phyloP scores from a whole-genome alignment of 2,329 filamentous ascomycete species.

The Helotiales sp. region DNA sequence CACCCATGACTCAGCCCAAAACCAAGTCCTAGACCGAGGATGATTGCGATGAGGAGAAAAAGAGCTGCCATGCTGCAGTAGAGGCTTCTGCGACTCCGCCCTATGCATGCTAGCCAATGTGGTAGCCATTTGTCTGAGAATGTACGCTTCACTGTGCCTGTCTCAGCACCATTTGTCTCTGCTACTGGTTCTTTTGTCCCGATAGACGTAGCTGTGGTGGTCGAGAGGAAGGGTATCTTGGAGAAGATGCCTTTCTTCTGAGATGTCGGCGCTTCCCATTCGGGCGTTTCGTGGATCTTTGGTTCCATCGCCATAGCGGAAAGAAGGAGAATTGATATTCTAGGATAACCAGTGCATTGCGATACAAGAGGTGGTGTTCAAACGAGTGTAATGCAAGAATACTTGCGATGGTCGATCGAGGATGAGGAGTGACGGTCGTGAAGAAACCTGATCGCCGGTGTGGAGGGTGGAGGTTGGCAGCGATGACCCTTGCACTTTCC shows the following conservation, averaged over 20 bases:
- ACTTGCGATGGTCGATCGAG: background rate
- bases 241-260: constrained; percentile 19
- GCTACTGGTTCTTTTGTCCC: background rate
- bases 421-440: background rate
- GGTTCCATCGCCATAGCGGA: constrained; percentile 11
- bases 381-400: constrained; percentile 20
- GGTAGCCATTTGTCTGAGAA: constrained; percentile 12
- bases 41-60: background rate
- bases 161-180: constrained; percentile 7
- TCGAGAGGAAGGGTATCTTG: constrained; percentile 5
- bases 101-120: constrained; percentile 9
- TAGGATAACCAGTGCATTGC: constrained; percentile 5
- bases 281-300: constrained; percentile 24
- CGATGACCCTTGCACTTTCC: background rate
- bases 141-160: constrained; percentile 10
- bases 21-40: constrained; percentile 32
- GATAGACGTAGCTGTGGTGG: background rate
- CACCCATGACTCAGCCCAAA: constrained; percentile 29
- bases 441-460: background rate
- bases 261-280: constrained; percentile 27
- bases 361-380: constrained; percentile 4
- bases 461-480: background rate
- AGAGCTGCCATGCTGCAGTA: constrained; percentile 17
- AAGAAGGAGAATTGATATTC: background rate
- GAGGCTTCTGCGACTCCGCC: constrained; percentile 15